Percentiles rank a stretch among this genome's conserved stretches.
Conservation (phyloP, 73 alveolate genomes). For the Uronychia setigera region DNA sequence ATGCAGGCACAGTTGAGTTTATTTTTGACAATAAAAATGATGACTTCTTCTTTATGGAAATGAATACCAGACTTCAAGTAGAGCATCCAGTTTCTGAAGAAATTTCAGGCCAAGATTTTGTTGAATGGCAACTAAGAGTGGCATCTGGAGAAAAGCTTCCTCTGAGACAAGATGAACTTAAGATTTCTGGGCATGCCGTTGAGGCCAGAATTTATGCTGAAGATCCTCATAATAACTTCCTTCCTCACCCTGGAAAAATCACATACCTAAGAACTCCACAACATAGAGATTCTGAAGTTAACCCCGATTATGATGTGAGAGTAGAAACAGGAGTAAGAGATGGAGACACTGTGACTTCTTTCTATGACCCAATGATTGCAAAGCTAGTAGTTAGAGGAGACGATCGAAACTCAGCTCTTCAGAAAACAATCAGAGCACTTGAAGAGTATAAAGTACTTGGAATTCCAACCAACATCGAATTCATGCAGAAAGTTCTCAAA, state of each 20-base stretch:
- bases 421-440: slow-evolving; percentile 62
- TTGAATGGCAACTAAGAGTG: slow-evolving; percentile 88
- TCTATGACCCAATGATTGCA: slow-evolving; percentile 92
- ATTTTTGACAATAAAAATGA: slow-evolving; percentile 79
- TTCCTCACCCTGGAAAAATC: slow-evolving; percentile 86
- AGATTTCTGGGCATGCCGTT: slow-evolving; percentile 82
- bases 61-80: slow-evolving; percentile 89
- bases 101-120: slow-evolving; percentile 72
- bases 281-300: slow-evolving; percentile 21
- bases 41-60: slow-evolving; percentile 89
- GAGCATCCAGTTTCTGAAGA: slow-evolving; percentile 94
- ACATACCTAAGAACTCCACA: slow-evolving; percentile 73
- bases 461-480: slow-evolving; percentile 79
- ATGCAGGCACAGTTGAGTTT: slow-evolving; percentile 96
- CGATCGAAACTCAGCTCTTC: slow-evolving; percentile 75
- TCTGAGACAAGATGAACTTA: slow-evolving; percentile 58
- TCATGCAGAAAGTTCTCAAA: slow-evolving; percentile 68
- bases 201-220: slow-evolving; percentile 95
- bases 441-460: slow-evolving; percentile 84
- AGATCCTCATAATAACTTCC: slow-evolving; percentile 82
- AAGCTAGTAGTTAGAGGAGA: slow-evolving; percentile 87
- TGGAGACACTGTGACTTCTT: slow-evolving; percentile 84
- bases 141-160: slow-evolving; percentile 86
- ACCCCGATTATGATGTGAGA: slow-evolving; percentile 61
- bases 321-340: slow-evolving; percentile 91